Conservation (phyloP, 345 rosid genomes). For the Dipteronia dyeriana region DNA sequence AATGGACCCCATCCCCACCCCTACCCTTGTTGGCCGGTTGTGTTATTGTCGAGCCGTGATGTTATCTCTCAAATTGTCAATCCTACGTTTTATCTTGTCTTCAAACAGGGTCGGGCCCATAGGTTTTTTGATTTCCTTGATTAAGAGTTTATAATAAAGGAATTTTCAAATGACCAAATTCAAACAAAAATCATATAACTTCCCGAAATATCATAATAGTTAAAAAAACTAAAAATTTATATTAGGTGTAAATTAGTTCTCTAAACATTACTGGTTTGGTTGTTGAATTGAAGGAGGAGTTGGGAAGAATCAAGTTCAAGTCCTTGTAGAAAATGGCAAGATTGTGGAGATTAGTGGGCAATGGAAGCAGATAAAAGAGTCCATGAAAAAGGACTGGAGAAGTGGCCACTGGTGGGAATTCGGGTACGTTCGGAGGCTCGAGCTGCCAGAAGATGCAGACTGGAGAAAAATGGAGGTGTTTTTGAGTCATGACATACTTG, state of each 20-base stretch:
- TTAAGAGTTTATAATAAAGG: too few relatives aligned
- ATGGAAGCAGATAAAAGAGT: slow-evolving; percentile 52
- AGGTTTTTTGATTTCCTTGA: too few relatives aligned
- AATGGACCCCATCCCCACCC: too few relatives aligned
- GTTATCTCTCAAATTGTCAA: too few relatives aligned
- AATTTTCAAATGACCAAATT: too few relatives aligned
- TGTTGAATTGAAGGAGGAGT: slow-evolving; percentile 40
- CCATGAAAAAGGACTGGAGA: slow-evolving; percentile 67
- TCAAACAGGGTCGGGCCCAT: too few relatives aligned
- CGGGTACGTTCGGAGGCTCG: slow-evolving; percentile 82
- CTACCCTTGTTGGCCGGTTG: too few relatives aligned
- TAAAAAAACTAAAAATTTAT: too few relatives aligned
- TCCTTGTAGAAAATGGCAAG: slow-evolving; percentile 64
- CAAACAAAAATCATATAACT: too few relatives aligned
- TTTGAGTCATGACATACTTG: slow-evolving; percentile 37
- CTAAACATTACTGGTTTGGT: slow-evolving; percentile 17
- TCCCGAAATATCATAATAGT: too few relatives aligned
- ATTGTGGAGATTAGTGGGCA: slow-evolving; percentile 76
- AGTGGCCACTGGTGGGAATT: slow-evolving; percentile 81
- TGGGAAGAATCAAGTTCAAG: slow-evolving; percentile 43
- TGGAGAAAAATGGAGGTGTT: slow-evolving; percentile 50
- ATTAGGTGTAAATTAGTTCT: neutral
- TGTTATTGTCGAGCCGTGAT: too few relatives aligned
- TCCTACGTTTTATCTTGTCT: too few relatives aligned
- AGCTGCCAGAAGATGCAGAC: slow-evolving; percentile 82